Base-by-base conservation (phyloP, 805 yeast species). In the Starmerella tilneyi region DNA sequence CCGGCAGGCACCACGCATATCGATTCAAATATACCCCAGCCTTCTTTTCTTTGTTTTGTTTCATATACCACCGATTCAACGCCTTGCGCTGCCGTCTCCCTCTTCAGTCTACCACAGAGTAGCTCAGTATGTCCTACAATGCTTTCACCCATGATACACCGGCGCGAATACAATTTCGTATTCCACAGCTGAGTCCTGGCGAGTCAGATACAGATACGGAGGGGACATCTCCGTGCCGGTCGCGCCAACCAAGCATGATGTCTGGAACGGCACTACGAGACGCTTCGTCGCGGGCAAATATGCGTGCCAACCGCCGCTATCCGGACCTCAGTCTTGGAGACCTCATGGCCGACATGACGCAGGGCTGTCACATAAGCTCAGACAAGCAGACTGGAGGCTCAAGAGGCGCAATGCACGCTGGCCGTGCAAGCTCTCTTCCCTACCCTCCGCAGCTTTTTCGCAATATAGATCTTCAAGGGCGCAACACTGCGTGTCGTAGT, bases 381-480 rank as follows among this genome's bases (percentile, higher is more conserved):
- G 20, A 22, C n/a, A 27, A 11, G 20, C 38, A 21, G 9, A n/a
- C n/a, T n/a, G n/a, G n/a, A n/a, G n/a, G n/a, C n/a, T n/a, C n/a
- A n/a, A n/a, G n/a, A n/a, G n/a, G n/a, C 7, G 38, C 38, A 34
- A 11, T 23, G 38, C 36, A 33, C 36, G 36, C 36, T 11, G 38
- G 38, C 8, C 38, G 27, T 34, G 38, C 27, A 22, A 15, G 28
- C 22, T n/a, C 28, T 3, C 38, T 34, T 9, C 38, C 38, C 2
- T 34, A 34, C 23, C 38, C 38, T 2, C 38, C 17, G 38, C 27
- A 16, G 17, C 27, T 34, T 7, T 34, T 34, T 22, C 38, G 38
- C 5, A 22, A 21, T n/a, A 1, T 22, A 6, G 28, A 22, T 22
- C 20, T 20, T 19, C 38, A 12, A 12, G 26, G n/a, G 8, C 8